Conservation (phyloP, 108 stramenopile genomes). For the Nitzschia sp. region DNA sequence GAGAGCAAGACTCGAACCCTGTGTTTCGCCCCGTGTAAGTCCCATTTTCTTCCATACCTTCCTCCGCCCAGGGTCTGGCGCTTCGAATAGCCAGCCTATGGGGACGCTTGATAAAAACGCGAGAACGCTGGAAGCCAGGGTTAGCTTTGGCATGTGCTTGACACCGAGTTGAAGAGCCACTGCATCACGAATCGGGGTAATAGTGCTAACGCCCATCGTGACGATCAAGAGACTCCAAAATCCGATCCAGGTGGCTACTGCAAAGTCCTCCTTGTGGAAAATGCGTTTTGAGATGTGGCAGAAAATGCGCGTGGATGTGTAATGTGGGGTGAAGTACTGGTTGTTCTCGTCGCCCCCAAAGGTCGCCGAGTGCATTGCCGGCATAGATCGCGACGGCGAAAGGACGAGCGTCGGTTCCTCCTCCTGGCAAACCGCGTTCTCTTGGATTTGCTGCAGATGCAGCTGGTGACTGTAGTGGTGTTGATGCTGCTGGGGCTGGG, state of each 20-base stretch:
- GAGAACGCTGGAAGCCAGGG: constrained; percentile 68
- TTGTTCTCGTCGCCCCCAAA: background rate
- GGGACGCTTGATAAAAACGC: constrained; percentile 81
- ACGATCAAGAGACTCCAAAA: constrained; percentile 72
- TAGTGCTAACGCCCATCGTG: constrained; percentile 39
- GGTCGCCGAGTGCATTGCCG: background rate
- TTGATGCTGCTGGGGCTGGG: background rate
- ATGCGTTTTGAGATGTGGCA: constrained; percentile 22
- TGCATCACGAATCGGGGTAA: constrained; percentile 88
- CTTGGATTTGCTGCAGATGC: constrained; percentile 1
- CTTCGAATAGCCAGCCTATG: constrained; percentile 92
- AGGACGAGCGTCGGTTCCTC: background rate
- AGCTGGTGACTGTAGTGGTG: constrained; percentile 3
- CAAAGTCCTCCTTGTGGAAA: constrained; percentile 26
- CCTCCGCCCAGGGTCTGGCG: constrained; percentile 80
- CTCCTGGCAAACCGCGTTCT: background rate
- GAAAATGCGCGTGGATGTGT: constrained; percentile 22
- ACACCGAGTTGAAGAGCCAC: constrained; percentile 84
- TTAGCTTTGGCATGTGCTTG: constrained; percentile 70
- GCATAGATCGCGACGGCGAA: background rate
- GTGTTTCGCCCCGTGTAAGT: constrained; percentile 87
- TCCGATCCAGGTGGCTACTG: constrained; percentile 62
- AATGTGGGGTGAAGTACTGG: constrained; percentile 32
- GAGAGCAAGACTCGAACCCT: constrained; percentile 82
- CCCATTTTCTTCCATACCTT: constrained; percentile 81